Base-by-base conservation (phyloP, 2,329 filamentous ascomycete species). In the Sporothrix protearum region DNA sequence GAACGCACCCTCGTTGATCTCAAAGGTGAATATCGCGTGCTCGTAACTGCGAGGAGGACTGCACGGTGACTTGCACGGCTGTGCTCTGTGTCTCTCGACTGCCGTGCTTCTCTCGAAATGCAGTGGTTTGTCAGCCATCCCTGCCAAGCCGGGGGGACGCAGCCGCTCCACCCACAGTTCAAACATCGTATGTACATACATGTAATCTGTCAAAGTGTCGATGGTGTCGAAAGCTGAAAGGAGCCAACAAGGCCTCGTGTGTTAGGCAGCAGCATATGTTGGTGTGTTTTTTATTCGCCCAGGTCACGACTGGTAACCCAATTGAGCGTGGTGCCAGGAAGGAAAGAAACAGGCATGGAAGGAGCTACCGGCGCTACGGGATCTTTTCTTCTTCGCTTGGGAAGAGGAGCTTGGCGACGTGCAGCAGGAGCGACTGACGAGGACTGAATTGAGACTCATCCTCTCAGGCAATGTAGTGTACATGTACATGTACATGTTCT, bases 201-300 rank as follows among this genome's bases (percentile, higher is more conserved):
- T 63, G 53, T 39, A n/a, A n/a, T n/a, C 25, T 39, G 57, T 42
- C 57, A 57, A 57, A 57, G 53, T 39, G 33, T 42, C 42, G 42
- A 47, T 19, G 14, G 12, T 12, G 4, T 64, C 36, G 33, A 14
- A 28, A 25, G 42, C 33, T 66, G 28, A 25, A 36, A 67, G 45
- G 45, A 69, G 25, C 22, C 49, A 55, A 55, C 66, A 12, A 36
- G 49, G 66, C 66, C 66, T 69, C 39, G 51, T 53, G 51, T 59
- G 51, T 47, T 69, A 69, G 67, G 67, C 67, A 69, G 67, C 67
- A 69, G 59, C 67, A 69, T 59, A 36, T 55, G 30, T 49, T n/a
- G 42, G 59, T 45, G 59, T 28, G 22, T 22, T 28, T 22, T 36
- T 36, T 45, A 45, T 64, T 25, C 28, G 12, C n/a, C 28, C 16